Base-by-base conservation (phyloP, 371 early-diverging fungal species). In the Rhizopus arrhizus region DNA sequence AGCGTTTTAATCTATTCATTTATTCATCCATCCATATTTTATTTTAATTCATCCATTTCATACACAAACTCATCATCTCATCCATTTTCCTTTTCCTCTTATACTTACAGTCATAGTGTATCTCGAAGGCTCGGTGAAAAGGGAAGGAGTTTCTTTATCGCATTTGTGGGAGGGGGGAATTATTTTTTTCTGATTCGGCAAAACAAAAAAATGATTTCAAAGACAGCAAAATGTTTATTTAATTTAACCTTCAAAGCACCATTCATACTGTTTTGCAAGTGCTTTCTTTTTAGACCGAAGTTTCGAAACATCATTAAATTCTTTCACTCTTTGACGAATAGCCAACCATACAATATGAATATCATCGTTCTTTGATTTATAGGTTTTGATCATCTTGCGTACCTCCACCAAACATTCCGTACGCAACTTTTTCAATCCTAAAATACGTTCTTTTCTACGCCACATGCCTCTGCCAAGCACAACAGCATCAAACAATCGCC, bases 401-500 rank as follows among this genome's bases (percentile, higher is more conserved):
- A 81, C 46, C 10, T 66, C 60, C 1, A 56, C 53, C 51, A 78
- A 51, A 47, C 74, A 71, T 10, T 59, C 68, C 28, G 71, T 64
- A 34, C 81, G 56, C 5, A 77, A 53, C 15, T 72, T 67, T 56
- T 77, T 77, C 12, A 75, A 53, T 46, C 69, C 68, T 31, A 75
- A 61, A 9, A 81, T 74, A 13, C 78, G 12, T 64, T 48, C 48
- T 29, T 48, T 48, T 29, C 48, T 80, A 32, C 70, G 62, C 77
- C 78, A 77, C 77, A 78, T 74, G 43, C 79, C 79, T 28, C 79
- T 59, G 12, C 79, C 78, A 3, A 77, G 50, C 2, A 78, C 79
- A 0, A 79, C 77, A 3, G 82, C 82, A 62, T 78, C 79, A 66
- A 82, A 82, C 22, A 82, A 38, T 2, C 79, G 70, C 82, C 82